Evolutionary conservation across 2,329 filamentous ascomycete species (phyloP), one percentile per base, ranked within the genome.

Genomic region (Onygena corvina): DNA sequence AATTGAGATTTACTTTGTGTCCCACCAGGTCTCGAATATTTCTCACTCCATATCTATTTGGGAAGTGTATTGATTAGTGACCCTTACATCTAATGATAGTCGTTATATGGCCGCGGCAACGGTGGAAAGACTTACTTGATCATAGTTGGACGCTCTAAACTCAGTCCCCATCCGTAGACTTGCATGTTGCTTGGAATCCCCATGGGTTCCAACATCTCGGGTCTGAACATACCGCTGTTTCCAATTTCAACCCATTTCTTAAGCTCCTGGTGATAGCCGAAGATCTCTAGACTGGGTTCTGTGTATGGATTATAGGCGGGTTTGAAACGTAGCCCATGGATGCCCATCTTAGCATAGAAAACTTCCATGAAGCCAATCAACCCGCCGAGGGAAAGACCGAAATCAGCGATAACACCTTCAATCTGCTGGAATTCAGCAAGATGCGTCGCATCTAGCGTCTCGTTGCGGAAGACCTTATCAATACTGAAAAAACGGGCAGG

Each of bases 371-470:
- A 86, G 70, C 79, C 86, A 75, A 95, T 94, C 51, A 96, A 74
- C 42, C 89, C 92, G 57, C 92, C 92, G 14, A 96, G 77, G 0
- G 90, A 93, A 54, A 98, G 75, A 30, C 84, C 84, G 66, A 94
- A 96, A 69, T 98, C 92, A 21, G 92, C 92, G 69, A 98, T 96
- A 46, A 98, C 90, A 68, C 92, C 92, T 70, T 98, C 92, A 29
- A 96, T 86, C 66, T 98, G 92, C 71, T 98, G 92, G 76, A 98
- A 98, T 68, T 98, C 92, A 33, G 88, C 89, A 61, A 98, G 70
- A 74, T 98, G 92, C 6, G 92, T 98, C 11, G 89, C 89, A 62
- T 98, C 92, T 51, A 98, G 89, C 2, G 87, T 87, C 70, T 98
- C 92, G 68, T 98, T 98, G 57, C 87, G 81, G 82, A 98, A 98